Conservation (phyloP, 106 monocot genomes). For the Chionographis japonica region DNA sequence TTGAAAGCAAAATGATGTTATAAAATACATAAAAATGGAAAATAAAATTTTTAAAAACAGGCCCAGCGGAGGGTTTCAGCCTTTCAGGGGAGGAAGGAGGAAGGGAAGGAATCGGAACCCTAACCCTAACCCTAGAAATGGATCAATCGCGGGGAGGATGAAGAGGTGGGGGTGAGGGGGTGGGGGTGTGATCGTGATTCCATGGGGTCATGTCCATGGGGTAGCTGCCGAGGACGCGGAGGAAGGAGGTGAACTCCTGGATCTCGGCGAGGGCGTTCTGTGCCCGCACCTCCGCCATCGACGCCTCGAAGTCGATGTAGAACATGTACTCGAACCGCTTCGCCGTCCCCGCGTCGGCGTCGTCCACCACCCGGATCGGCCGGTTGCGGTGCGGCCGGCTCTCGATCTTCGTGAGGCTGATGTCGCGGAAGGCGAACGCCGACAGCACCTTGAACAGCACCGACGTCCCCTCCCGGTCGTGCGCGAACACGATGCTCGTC, state of each 20-base stretch:
- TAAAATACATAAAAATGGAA: too few relatives aligned
- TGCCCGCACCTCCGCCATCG: constrained; percentile 55
- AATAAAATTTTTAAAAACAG: too few relatives aligned
- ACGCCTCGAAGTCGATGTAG: constrained; percentile 69
- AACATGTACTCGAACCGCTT: constrained; percentile 66
- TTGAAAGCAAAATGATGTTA: too few relatives aligned
- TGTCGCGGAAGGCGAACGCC: constrained; percentile 56
- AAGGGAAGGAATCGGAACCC: too few relatives aligned
- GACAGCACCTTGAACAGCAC: constrained; percentile 68
- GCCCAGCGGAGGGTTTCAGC: too few relatives aligned
- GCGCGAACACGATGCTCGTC: constrained; percentile 62
- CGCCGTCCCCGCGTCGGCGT: constrained; percentile 52
- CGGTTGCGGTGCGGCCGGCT: constrained; percentile 56
- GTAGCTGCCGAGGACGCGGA: constrained; percentile 59
- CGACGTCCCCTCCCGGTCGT: constrained; percentile 48
- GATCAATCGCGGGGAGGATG: too few relatives aligned
- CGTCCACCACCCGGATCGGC: constrained; percentile 41
- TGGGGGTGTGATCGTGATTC: not conserved
- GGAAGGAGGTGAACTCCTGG: constrained; percentile 67
- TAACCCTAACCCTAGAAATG: too few relatives aligned
- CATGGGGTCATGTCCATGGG: constrained; percentile 69
- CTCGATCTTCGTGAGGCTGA: constrained; percentile 62
- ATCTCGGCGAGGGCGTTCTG: constrained; percentile 69
- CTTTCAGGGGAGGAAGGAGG: too few relatives aligned
- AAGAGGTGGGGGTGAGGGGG: too few relatives aligned